Evolutionary conservation across 352 stramenopile species (phyloP), one percentile per base, ranked within the genome.

Genomic region (Phytophthora crassamura): DNA sequence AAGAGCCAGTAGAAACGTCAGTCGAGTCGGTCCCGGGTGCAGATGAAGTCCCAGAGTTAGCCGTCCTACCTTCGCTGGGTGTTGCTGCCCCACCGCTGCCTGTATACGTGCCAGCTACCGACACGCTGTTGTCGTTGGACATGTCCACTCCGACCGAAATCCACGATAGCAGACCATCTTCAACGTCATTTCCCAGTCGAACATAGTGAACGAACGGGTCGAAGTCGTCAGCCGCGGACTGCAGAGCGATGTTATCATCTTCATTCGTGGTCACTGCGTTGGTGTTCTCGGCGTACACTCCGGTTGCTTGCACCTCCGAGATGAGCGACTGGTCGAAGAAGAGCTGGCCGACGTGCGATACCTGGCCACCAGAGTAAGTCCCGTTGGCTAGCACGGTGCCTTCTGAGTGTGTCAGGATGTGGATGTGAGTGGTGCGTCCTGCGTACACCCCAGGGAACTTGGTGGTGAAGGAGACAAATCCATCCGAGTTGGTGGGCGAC

Each of bases 241-340:
- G 11, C 16, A 50, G 18, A 14, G 51, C 34, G 32, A 63, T 64
- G 35, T 7, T 52, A 39, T 72, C 64, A 6, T 68, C 52, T 46
- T 58, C 43, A 32, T 72, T 72, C 10, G 34, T 56, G 5, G 50
- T 72, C 7, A 71, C 36, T 11, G 10, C 33, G 28, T 45, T 55
- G 2, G 42, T 34, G 35, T 66, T 67, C 5, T 42, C 50, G 25
- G 48, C 45, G 49, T 71, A 71, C 6, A 54, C 34, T 2, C 28
- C 42, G 35, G 63, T 67, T 7, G 47, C 7, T 51, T 72, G 49
- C 20, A 72, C 57, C 7, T 72, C 58, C 12, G 43, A 60, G 51
- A 68, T 72, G 28, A 72, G 43, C 9, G 48, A 47, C 45, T 72
- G 64, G 15, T 72, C 64, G 18, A 69, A 69, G 43, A 69, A 69